phyloP scores from a whole-genome alignment of 331 rosid species.

The Quercus phellos region DNA sequence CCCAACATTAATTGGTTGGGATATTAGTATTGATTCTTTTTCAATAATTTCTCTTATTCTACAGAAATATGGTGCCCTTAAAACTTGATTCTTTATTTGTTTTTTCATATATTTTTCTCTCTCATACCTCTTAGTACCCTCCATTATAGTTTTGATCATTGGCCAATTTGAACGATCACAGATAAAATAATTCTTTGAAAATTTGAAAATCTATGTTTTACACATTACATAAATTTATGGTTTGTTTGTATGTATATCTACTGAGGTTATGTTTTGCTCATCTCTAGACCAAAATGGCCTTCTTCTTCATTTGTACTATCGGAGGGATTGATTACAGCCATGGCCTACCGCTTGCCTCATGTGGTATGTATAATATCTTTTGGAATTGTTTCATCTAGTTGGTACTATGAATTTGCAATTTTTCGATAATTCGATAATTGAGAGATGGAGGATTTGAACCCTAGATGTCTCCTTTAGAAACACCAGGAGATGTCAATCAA shows the following conservation, averaged over 20 bases:
- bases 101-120: not conserved
- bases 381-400: slow-evolving; percentile 18
- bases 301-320: slow-evolving; percentile 84
- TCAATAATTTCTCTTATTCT: not conserved
- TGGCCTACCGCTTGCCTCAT: slow-evolving; percentile 98
- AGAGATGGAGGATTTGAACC: too few relatives aligned
- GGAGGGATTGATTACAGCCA: slow-evolving; percentile 92
- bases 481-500: too few relatives aligned
- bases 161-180: not conserved
- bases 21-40: not conserved
- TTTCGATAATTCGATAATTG: too few relatives aligned
- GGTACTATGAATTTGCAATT: not conserved
- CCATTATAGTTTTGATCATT: not conserved
- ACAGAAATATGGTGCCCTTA: not conserved
- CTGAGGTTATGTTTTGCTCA: slow-evolving; percentile 19
- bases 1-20: not conserved
- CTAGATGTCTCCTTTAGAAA: too few relatives aligned
- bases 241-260: slow-evolving; percentile 31
- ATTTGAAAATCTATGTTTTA: not conserved
- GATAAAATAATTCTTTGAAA: not conserved
- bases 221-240: not conserved
- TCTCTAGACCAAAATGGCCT: slow-evolving; percentile 97
- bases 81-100: not conserved
- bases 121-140: not conserved
- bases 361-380: slow-evolving; percentile 52